Evolutionary conservation across 2,329 filamentous ascomycete genomes (phyloP).

Genomic region (Beauveria brongniartii): DNA sequence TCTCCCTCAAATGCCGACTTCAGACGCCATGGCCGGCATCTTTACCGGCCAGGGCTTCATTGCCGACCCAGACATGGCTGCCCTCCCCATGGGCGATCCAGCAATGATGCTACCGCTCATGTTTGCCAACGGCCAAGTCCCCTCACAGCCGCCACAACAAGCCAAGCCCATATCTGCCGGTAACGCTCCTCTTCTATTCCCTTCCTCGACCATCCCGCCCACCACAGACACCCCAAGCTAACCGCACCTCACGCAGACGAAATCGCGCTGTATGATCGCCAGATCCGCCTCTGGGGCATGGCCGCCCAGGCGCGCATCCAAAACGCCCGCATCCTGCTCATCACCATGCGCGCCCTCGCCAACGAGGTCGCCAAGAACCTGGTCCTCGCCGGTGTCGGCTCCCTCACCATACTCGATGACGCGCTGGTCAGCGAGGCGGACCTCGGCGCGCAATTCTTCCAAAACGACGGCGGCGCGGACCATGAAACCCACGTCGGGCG

Average conservation of each 20-base stretch:
- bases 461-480: conserved; percentile 40
- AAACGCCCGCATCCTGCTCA: conserved; percentile 78
- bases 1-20: conserved; percentile 17
- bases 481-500: conserved; percentile 60
- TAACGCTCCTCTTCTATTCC: conserved; percentile 15
- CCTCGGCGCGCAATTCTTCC: conserved; percentile 74
- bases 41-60: conserved; percentile 1
- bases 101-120: conserved; percentile 25
- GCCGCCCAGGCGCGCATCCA: conserved; percentile 90
- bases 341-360: conserved; percentile 78
- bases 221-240: neutral
- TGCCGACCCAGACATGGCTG: neutral
- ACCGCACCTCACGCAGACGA: conserved; percentile 53
- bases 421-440: conserved; percentile 69
- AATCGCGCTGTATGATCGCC: conserved; percentile 92
- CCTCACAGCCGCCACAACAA: neutral
- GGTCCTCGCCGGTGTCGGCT: conserved; percentile 85
- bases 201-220: neutral
- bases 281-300: conserved; percentile 95
- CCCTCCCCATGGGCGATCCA: conserved; percentile 20
- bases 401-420: conserved; percentile 80
- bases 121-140: conserved; percentile 22
- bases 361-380: conserved; percentile 98
- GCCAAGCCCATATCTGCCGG: conserved; percentile 27
- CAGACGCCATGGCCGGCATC: conserved; percentile 17